phyloP scores from a whole-genome alignment of 805 yeast species.

The Candida maesae region DNA sequence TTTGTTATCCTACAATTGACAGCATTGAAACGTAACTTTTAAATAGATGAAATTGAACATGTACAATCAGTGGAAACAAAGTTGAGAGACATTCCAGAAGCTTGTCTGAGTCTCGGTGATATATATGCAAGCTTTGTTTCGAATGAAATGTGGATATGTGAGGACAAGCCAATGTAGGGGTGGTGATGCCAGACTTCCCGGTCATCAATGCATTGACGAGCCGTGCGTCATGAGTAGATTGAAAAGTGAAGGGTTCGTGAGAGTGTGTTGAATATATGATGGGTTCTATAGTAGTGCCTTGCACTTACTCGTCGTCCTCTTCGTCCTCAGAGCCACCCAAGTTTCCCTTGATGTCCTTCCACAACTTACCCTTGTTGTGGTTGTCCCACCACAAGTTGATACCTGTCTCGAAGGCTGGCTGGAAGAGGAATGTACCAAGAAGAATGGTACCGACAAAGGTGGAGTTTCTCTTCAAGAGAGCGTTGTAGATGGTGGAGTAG shows the following conservation, averaged over 20 bases:
- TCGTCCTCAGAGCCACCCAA: constrained; percentile 63
- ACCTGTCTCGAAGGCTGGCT: constrained; percentile 65
- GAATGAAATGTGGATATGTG: constrained; percentile 1
- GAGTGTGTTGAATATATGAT: too few relatives aligned
- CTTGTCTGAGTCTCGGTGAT: background rate
- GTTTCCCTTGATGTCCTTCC: constrained; percentile 71
- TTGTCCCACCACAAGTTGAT: constrained; percentile 68
- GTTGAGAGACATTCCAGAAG: constrained; percentile 1
- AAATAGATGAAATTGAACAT: constrained; percentile 6
- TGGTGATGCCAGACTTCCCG: too few relatives aligned
- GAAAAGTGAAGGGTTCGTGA: too few relatives aligned
- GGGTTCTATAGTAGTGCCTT: too few relatives aligned
- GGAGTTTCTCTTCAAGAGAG: constrained; percentile 85
- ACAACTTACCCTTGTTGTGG: constrained; percentile 82
- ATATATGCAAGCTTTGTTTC: constrained; percentile 14
- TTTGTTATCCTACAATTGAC: too few relatives aligned
- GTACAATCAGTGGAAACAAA: constrained; percentile 8
- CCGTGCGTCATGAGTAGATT: too few relatives aligned
- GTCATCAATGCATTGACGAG: too few relatives aligned
- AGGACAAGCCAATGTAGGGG: too few relatives aligned
- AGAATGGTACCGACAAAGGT: constrained; percentile 79
- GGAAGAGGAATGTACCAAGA: constrained; percentile 82
- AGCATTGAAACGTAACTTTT: background rate
- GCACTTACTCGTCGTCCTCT: constrained; percentile 49
- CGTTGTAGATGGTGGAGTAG: constrained; percentile 54